Evolutionary conservation across 2,329 filamentous ascomycete species (phyloP), one percentile per base, ranked within the genome.

Genomic region (Onygena corvina): DNA sequence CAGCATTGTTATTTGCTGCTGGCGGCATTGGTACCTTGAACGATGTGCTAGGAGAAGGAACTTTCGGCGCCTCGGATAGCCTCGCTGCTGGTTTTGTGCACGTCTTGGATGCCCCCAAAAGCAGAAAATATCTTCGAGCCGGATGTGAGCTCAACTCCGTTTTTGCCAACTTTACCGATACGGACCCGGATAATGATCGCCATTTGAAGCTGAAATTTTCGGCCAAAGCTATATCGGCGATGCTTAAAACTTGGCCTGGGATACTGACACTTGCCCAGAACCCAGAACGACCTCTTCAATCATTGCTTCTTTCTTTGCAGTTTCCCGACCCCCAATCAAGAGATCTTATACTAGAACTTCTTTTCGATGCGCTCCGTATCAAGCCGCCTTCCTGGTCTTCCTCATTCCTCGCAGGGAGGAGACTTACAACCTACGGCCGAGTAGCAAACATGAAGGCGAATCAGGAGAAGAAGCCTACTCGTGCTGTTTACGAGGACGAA

Each of bases 381-480:
- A 96, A 96, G 58, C 83, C 89, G 51, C 81, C 92, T 36, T 82
- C 88, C 6, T 98, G 92, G 92, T 93, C 92, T 5, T 89, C 87
- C 0, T 93, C 90, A 0, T 98, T 94, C 63, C 76, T 98, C 42
- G 92, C 93, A 30, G 93, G 92, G 5, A 79, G 92, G 56, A 77
- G 93, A 52, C 72, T 98, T 42, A 98, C 93, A 0, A 98, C 92
- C 0, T 98, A 98, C 64, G 90, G 89, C n/a, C 79, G 93, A 58
- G 89, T 96, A 31, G 81, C 87, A 5, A 92, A 87, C 53, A 70
- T 96, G 47, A 33, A 42, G 56, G 74, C 81, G 1, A 73, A 80
- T 23, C 66, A 72, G 38, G 71, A 76, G 18, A 62, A 71, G 5
- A 72, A 73, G 50, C 67, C 75, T 31, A 75, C 77, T 30, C 62